A percentile compares a stretch with the other conserved stretches of the same genome.
These are phyloP conservation scores for Aureobasidium sp. DNA, from an alignment of 2,329 filamentous ascomycete species.

Conservation along the genomic window DNA sequence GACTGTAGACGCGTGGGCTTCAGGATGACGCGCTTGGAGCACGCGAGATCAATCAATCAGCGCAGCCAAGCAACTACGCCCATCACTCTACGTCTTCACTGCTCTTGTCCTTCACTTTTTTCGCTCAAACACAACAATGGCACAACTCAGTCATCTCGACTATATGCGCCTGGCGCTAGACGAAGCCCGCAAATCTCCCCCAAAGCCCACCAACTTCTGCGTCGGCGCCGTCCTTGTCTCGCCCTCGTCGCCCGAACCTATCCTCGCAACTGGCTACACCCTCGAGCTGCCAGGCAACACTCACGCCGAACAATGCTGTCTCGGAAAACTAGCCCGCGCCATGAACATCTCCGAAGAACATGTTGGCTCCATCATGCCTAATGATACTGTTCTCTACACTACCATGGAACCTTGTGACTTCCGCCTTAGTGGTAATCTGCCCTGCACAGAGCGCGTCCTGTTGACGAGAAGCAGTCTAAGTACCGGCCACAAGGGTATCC, in stretches of 20 bases:
- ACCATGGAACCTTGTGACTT: conserved; percentile 82
- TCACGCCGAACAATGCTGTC: conserved; percentile 89
- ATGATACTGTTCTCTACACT: conserved; percentile 66
- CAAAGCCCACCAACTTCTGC: conserved; percentile 84
- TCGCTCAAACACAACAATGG: background rate
- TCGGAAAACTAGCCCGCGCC: conserved; percentile 56
- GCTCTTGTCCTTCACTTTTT: conserved; percentile 19
- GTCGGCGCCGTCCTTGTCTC: conserved; percentile 74
- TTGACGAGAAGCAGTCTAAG: conserved; percentile 38
- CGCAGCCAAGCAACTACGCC: background rate
- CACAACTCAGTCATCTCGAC: conserved; percentile 12
- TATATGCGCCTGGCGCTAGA: conserved; percentile 66
- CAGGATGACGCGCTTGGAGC: background rate
- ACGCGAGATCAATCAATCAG: background rate
- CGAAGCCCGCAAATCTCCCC: conserved; percentile 71
- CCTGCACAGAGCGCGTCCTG: conserved; percentile 74
- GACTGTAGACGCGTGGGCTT: background rate
- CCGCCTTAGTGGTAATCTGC: conserved; percentile 63
- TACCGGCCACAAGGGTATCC: conserved; percentile 43
- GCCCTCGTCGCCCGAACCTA: conserved; percentile 35
- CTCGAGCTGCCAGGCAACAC: conserved; percentile 88
- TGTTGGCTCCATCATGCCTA: conserved; percentile 44
- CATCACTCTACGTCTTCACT: too few species aligned
- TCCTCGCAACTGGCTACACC: conserved; percentile 80
- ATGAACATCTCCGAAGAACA: conserved; percentile 41